These are phyloP conservation scores for Monilinia aucupariae DNA, from an alignment of 2,329 filamentous ascomycete species.

Conservation along the genomic window DNA sequence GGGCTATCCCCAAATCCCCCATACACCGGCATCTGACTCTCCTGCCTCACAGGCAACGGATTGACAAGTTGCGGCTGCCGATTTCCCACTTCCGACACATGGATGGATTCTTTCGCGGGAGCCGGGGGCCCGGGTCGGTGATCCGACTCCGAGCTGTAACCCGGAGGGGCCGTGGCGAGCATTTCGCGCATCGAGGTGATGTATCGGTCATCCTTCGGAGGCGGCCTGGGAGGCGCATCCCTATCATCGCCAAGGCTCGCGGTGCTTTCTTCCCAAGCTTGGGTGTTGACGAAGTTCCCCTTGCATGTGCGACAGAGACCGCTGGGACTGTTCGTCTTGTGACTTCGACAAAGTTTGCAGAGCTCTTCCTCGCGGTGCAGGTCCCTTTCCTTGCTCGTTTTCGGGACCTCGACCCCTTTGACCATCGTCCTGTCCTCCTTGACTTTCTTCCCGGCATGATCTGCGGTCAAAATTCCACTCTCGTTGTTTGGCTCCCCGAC, in stretches of 20 bases:
- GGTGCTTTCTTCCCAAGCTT: background rate
- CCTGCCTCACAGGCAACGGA: constrained; percentile 5
- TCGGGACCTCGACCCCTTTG: background rate
- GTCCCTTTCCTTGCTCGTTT: background rate
- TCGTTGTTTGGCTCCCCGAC: background rate
- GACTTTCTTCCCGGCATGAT: background rate
- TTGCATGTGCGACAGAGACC: constrained; percentile 3
- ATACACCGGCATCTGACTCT: constrained; percentile 1
- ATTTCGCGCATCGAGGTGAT: background rate
- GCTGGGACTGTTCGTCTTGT: background rate
- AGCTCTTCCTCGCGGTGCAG: background rate
- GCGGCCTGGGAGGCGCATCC: background rate
- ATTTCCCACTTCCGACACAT: background rate
- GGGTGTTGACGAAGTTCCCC: background rate
- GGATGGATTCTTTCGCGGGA: background rate
- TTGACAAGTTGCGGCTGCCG: constrained; percentile 1
- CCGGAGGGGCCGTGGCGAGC: background rate
- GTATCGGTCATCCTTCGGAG: background rate
- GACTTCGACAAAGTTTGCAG: constrained; percentile 8
- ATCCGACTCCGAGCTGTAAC: background rate
- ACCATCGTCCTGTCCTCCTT: background rate
- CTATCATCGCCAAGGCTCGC: background rate
- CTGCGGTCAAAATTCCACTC: background rate
- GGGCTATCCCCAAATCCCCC: constrained; percentile 2
- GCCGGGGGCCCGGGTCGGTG: background rate